Conservation (phyloP, 2,329 filamentous ascomycete species). For the Calonectria fujianensis region DNA sequence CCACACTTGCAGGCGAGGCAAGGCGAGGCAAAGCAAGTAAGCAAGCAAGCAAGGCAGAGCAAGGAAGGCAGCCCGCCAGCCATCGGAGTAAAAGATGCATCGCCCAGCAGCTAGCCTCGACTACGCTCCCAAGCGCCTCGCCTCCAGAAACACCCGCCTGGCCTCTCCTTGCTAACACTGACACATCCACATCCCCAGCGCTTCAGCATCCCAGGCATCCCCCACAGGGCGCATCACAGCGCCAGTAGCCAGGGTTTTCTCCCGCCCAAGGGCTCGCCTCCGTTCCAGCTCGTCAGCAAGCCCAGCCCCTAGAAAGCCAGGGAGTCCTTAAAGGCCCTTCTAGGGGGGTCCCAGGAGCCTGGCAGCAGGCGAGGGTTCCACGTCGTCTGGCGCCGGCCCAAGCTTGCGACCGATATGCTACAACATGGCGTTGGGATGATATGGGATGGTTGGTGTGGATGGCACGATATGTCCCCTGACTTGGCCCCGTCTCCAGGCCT, state of each 20-base stretch:
- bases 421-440: slow-evolving; percentile 50
- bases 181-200: slow-evolving; percentile 43
- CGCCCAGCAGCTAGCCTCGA: slow-evolving; percentile 4
- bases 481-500: slow-evolving; percentile 46
- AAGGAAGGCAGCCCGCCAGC: slow-evolving; percentile 26
- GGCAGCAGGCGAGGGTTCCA: slow-evolving; percentile 49
- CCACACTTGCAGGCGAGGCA: slow-evolving; percentile 3
- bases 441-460: slow-evolving; percentile 48
- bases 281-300: slow-evolving; percentile 25
- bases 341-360: slow-evolving; percentile 47
- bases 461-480: slow-evolving; percentile 44
- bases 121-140: slow-evolving; percentile 5
- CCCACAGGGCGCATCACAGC: slow-evolving; percentile 55
- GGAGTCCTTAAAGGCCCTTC: slow-evolving; percentile 41
- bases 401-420: slow-evolving; percentile 49
- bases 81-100: slow-evolving; percentile 21
- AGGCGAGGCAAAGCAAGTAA: slow-evolving; percentile 9
- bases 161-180: slow-evolving; percentile 41
- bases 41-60: not conserved
- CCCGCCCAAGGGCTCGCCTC: slow-evolving; percentile 45
- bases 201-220: slow-evolving; percentile 40
- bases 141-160: slow-evolving; percentile 32
- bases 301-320: slow-evolving; percentile 32
- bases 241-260: slow-evolving; percentile 53
- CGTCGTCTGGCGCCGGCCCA: slow-evolving; percentile 45